Conservation (phyloP, 257 asterid genomes). For the Coffea canephora region DNA sequence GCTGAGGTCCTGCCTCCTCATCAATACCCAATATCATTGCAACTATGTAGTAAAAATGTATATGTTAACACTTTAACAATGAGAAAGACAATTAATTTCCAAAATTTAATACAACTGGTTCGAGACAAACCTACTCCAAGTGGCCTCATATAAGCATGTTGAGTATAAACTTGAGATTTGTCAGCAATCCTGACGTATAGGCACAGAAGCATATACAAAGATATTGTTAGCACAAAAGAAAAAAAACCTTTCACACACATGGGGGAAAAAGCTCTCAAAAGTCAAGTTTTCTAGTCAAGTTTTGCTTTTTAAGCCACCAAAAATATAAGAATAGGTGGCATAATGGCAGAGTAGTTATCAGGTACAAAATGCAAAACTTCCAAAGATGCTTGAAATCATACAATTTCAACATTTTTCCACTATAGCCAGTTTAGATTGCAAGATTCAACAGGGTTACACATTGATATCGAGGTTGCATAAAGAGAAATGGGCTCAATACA, state of each 20-base stretch:
- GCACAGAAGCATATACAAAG: slow-evolving; percentile 1
- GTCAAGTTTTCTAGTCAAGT: not conserved
- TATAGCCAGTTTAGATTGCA: not conserved
- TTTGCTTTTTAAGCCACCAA: not conserved
- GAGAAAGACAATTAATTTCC: slow-evolving; percentile 7
- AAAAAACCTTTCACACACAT: not conserved
- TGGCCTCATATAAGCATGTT: slow-evolving; percentile 99
- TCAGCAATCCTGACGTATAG: slow-evolving; percentile 83
- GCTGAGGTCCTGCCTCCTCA: slow-evolving; percentile 95
- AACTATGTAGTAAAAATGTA: slow-evolving; percentile 41
- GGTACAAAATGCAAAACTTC: not conserved
- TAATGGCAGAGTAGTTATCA: not conserved
- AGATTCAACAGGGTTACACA: not conserved
- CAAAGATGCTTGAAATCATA: not conserved
- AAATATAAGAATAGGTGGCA: not conserved
- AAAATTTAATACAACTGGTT: slow-evolving; percentile 3
- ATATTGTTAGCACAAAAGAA: not conserved
- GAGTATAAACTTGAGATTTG: slow-evolving; percentile 98
- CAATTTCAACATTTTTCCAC: not conserved
- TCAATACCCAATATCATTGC: slow-evolving; percentile 96
- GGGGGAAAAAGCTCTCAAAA: not conserved
- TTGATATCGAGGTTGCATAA: not conserved
- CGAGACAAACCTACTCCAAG: slow-evolving; percentile 90
- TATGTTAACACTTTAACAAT: slow-evolving; percentile 5
- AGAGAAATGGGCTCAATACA: not conserved